Evolutionary conservation across 129 eudicot genomes (phyloP).

Genomic region (Ambrosia trifida): DNA sequence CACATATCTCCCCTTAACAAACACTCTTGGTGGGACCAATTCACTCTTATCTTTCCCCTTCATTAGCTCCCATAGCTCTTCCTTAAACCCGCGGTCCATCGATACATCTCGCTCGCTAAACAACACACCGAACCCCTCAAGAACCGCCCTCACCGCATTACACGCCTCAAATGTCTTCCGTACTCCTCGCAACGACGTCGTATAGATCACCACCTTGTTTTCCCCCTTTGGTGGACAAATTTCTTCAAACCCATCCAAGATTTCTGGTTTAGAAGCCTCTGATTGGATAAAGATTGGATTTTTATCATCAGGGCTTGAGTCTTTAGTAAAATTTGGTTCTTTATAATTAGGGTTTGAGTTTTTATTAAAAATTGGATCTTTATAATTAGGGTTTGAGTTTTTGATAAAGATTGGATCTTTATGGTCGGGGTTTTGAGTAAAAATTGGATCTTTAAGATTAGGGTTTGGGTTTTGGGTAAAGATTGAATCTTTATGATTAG

Average conservation of each 20-base stretch:
- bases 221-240: slow-evolving; percentile 82
- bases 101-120: slow-evolving; percentile 82
- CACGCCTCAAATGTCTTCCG: slow-evolving; percentile 78
- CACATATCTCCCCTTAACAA: slow-evolving; percentile 76
- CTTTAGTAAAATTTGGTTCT: neutral
- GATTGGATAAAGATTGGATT: too few relatives aligned
- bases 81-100: slow-evolving; percentile 81
- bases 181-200: slow-evolving; percentile 72
- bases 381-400: too few relatives aligned
- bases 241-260: slow-evolving; percentile 49
- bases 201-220: slow-evolving; percentile 60
- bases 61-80: slow-evolving; percentile 63
- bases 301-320: neutral
- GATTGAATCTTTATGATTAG: neutral
- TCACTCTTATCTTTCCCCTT: slow-evolving; percentile 44
- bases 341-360: neutral
- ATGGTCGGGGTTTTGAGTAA: slow-evolving; percentile 9
- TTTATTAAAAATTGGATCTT: neutral
- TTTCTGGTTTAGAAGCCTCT: too few relatives aligned
- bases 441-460: neutral
- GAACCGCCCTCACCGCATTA: slow-evolving; percentile 69
- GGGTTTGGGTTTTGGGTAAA: slow-evolving; percentile 22
- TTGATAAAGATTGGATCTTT: neutral
- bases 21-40: slow-evolving; percentile 65
- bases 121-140: slow-evolving; percentile 54